phyloP scores from a whole-genome alignment of 2,329 filamentous ascomycete genomes.

The Parastagonospora nodorum region DNA sequence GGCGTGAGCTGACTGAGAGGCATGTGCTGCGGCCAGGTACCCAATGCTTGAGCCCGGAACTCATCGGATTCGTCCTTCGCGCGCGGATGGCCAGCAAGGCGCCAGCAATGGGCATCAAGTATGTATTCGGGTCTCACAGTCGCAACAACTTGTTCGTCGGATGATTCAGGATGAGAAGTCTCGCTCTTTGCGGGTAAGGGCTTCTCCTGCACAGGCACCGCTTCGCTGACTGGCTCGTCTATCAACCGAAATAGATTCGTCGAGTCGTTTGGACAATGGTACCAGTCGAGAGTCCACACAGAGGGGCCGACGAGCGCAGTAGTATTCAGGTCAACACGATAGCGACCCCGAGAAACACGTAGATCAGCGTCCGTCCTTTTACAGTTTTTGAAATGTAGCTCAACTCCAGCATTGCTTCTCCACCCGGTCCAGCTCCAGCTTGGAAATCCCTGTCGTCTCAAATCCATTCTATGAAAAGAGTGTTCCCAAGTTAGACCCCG shows the following conservation, averaged over 20 bases:
- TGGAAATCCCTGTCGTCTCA: constrained; percentile 3
- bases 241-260: neutral
- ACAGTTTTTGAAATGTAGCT: neutral
- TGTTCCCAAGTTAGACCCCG: neutral
- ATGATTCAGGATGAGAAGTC: too few species aligned
- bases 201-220: too few species aligned
- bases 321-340: neutral
- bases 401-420: neutral
- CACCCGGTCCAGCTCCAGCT: constrained; percentile 15
- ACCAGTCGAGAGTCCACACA: neutral
- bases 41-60: too few species aligned
- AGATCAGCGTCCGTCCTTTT: neutral
- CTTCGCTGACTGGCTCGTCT: neutral
- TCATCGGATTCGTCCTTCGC: too few species aligned
- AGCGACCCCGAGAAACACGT: neutral
- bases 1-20: too few species aligned
- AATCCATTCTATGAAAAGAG: neutral
- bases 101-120: too few species aligned
- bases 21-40: too few species aligned
- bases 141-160: too few species aligned
- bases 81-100: too few species aligned
- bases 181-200: too few species aligned
- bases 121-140: too few species aligned
- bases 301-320: constrained; percentile 6
- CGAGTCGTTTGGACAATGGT: neutral